A percentile compares a stretch with the other conserved stretches of the same genome.
These are phyloP conservation scores for Inonotus hispidus DNA, from an alignment of 1,284 basidiomycete species.

Conservation along the genomic window DNA sequence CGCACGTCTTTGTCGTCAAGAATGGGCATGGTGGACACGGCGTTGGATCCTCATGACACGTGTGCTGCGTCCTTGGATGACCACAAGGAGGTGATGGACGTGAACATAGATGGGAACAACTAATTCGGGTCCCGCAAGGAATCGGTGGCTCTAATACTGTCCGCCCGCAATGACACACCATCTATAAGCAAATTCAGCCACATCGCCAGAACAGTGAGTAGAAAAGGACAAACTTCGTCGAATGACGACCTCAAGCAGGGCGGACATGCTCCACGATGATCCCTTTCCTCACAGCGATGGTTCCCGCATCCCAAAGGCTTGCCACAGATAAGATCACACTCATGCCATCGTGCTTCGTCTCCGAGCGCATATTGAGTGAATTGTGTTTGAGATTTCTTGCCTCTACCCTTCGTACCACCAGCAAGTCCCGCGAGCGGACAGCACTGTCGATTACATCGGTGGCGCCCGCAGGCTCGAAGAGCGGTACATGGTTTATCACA, in stretches of 20 bases:
- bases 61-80: slow-evolving; percentile 71
- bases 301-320: slow-evolving; percentile 70
- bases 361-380: slow-evolving; percentile 27
- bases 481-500: slow-evolving; percentile 77
- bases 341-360: slow-evolving; percentile 63
- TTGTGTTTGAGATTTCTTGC: slow-evolving; percentile 43
- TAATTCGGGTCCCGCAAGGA: slow-evolving; percentile 73
- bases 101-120: slow-evolving; percentile 74
- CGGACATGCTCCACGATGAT: slow-evolving; percentile 78
- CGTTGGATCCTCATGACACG: slow-evolving; percentile 65
- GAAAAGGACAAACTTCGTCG: slow-evolving; percentile 61
- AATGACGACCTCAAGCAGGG: slow-evolving; percentile 83
- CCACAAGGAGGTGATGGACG: slow-evolving; percentile 72
- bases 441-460: slow-evolving; percentile 78
- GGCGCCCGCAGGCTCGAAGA: slow-evolving; percentile 72
- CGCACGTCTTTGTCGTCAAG: slow-evolving; percentile 73
- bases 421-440: slow-evolving; percentile 77
- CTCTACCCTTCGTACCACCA: slow-evolving; percentile 45
- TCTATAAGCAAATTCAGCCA: slow-evolving; percentile 32
- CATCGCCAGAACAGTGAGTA: neutral
- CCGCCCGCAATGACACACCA: slow-evolving; percentile 75
- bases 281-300: slow-evolving; percentile 69
- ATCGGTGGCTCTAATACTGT: slow-evolving; percentile 68
- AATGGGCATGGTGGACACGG: slow-evolving; percentile 82
- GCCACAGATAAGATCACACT: slow-evolving; percentile 75